These are phyloP conservation scores for Ustilaginoidea virens DNA, from an alignment of 2,329 filamentous ascomycete species.

Conservation along the genomic window DNA sequence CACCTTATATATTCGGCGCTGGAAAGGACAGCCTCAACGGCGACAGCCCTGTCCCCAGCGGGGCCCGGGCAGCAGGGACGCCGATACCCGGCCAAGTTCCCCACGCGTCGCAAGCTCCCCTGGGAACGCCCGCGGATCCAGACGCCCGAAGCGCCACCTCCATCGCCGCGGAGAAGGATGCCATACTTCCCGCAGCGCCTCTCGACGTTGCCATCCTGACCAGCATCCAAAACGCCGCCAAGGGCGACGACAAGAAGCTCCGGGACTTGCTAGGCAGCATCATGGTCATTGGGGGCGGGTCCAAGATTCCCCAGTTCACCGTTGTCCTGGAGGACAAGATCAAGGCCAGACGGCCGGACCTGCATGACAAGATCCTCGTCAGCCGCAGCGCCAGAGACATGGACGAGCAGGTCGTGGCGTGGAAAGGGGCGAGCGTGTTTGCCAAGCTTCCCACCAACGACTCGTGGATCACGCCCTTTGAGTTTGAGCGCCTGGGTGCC, in stretches of 20 bases:
- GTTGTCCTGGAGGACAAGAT: conserved; percentile 72
- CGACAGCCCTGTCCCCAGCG: conserved; percentile 37
- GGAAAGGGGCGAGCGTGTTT: conserved; percentile 97
- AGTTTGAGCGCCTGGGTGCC: conserved; percentile 76
- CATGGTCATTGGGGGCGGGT: conserved; percentile 78
- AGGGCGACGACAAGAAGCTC: conserved; percentile 82
- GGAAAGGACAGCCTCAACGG: conserved; percentile 27
- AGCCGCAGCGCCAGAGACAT: conserved; percentile 72
- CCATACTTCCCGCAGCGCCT: conserved; percentile 65
- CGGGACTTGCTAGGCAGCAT: conserved; percentile 80
- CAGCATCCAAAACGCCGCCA: conserved; percentile 74
- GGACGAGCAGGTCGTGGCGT: conserved; percentile 91
- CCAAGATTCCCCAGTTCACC: conserved; percentile 66
- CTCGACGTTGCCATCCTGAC: conserved; percentile 83
- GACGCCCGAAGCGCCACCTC: conserved; percentile 32
- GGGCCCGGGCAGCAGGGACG: conserved; percentile 33
- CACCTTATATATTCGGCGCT: conserved; percentile 39
- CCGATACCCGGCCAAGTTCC: conserved; percentile 20
- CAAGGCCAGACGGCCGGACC: conserved; percentile 46
- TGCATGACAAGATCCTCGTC: conserved; percentile 45
- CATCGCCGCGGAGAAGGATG: conserved; percentile 57
- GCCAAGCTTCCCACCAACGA: conserved; percentile 86
- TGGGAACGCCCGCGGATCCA: conserved; percentile 34
- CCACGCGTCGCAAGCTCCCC: conserved; percentile 19
- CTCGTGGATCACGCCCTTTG: conserved; percentile 76